Conservation (phyloP, 2,329 filamentous ascomycete genomes). For the Monosporascus sp. region DNA sequence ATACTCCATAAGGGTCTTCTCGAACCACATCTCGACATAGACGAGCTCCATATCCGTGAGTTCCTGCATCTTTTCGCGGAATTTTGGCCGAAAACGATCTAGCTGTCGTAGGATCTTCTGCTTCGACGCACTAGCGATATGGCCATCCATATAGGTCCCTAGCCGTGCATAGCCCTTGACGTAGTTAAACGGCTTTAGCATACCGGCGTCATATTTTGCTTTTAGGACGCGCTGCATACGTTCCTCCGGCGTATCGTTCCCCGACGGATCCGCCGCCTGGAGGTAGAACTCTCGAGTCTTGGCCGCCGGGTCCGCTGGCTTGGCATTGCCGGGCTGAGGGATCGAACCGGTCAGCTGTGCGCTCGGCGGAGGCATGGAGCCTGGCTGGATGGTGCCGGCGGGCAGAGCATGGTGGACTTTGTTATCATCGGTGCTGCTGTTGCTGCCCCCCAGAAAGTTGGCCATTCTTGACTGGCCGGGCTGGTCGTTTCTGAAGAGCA, state of each 20-base stretch:
- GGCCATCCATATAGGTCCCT: slow-evolving; percentile 84
- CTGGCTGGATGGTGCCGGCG: slow-evolving; percentile 30
- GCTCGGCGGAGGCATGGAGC: slow-evolving; percentile 45
- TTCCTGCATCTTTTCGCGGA: slow-evolving; percentile 87
- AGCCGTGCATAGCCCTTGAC: slow-evolving; percentile 91
- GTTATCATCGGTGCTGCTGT: slow-evolving; percentile 6
- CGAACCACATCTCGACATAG: slow-evolving; percentile 98
- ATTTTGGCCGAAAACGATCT: slow-evolving; percentile 90
- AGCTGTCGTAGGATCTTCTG: slow-evolving; percentile 90
- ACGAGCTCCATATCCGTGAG: slow-evolving; percentile 93
- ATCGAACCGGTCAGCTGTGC: slow-evolving; percentile 49
- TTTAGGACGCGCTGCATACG: slow-evolving; percentile 91
- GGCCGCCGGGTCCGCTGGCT: slow-evolving; percentile 65
- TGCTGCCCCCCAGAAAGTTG: slow-evolving; percentile 36
- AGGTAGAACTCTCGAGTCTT: slow-evolving; percentile 88
- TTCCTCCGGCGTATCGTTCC: slow-evolving; percentile 79
- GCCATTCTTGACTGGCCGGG: slow-evolving; percentile 42
- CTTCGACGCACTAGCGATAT: slow-evolving; percentile 76
- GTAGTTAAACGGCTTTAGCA: slow-evolving; percentile 97
- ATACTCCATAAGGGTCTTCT: slow-evolving; percentile 93
- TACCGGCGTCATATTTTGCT: slow-evolving; percentile 92
- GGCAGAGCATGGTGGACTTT: slow-evolving; percentile 21
- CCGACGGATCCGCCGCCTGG: slow-evolving; percentile 90
- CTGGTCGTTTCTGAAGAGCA: slow-evolving; percentile 34
- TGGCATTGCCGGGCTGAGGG: slow-evolving; percentile 55